Conservation (phyloP, 176 grass and related monocot species). For the Alopecurus myosuroides region DNA sequence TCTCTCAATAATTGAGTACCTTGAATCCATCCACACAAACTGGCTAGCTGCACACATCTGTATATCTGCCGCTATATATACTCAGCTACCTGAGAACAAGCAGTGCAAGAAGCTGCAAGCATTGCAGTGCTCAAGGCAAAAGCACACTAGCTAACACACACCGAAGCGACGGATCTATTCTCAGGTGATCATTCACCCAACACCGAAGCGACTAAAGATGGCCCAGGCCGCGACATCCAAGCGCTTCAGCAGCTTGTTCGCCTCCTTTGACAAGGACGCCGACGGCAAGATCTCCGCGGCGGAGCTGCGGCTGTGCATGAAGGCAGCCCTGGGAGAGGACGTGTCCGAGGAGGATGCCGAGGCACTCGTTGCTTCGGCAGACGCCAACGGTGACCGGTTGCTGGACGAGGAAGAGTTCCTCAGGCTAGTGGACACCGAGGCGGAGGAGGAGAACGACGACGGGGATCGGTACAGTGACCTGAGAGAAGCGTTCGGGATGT, state of each 20-base stretch:
- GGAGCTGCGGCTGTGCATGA: slow-evolving; percentile 37
- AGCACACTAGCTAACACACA: background rate
- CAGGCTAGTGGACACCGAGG: background rate
- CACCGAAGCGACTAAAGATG: too few relatives aligned
- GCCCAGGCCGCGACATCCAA: background rate
- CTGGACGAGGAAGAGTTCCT: slow-evolving; percentile 28
- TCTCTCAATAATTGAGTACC: background rate
- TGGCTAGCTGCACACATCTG: too few relatives aligned
- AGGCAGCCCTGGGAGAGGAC: slow-evolving; percentile 7
- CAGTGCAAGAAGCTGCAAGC: background rate
- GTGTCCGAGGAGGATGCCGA: slow-evolving; percentile 14
- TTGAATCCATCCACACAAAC: slow-evolving; percentile 2
- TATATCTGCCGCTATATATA: background rate
- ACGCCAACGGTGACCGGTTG: slow-evolving; percentile 37
- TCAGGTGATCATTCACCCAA: too few relatives aligned
- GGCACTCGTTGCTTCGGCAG: slow-evolving; percentile 24
- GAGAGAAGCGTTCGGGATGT: slow-evolving; percentile 29
- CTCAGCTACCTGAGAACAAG: too few relatives aligned
- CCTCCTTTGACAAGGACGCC: slow-evolving; percentile 21
- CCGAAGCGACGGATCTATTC: too few relatives aligned
- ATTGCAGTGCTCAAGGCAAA: background rate
- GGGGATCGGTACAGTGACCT: background rate
- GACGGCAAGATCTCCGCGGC: slow-evolving; percentile 28
- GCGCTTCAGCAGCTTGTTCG: slow-evolving; percentile 15
- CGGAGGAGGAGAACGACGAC: background rate